Evolutionary conservation across 371 early-diverging fungal genomes (phyloP).

Genomic region (Haplosporangium sp.): DNA sequence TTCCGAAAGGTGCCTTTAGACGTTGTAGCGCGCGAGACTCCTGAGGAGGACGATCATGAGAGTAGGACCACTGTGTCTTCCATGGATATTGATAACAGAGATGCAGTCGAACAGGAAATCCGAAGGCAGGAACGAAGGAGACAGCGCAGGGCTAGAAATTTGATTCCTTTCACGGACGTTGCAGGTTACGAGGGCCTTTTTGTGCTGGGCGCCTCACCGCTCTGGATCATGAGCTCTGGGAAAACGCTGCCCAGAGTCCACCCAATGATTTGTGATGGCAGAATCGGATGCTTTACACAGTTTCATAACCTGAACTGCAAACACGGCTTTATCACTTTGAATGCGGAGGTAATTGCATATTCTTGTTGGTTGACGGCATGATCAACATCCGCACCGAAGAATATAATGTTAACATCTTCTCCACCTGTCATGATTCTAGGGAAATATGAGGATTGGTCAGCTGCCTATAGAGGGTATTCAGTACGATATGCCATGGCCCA

Average conservation of each 20-base stretch:
- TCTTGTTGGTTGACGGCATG: neutral
- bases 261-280: constrained; percentile 78
- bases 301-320: constrained; percentile 87
- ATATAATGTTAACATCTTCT: neutral
- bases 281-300: constrained; percentile 77
- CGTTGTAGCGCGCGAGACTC: constrained; percentile 69
- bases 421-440: constrained; percentile 50
- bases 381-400: too few relatives aligned
- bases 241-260: constrained; percentile 71
- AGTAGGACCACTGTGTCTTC: constrained; percentile 18
- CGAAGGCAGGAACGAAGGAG: constrained; percentile 24
- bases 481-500: constrained; percentile 88
- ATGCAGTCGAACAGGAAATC: constrained; percentile 50
- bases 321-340: constrained; percentile 83
- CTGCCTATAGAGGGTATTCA: constrained; percentile 77
- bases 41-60: constrained; percentile 44
- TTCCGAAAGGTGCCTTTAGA: constrained; percentile 78
- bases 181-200: constrained; percentile 89
- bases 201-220: constrained; percentile 84
- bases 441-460: constrained; percentile 74
- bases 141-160: constrained; percentile 42
- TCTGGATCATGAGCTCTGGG: constrained; percentile 82
- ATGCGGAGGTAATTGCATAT: constrained; percentile 57
- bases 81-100: constrained; percentile 21
- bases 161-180: constrained; percentile 75